Evolutionary conservation across 306 rosid species (phyloP).

Genomic region (Quercus cerris): DNA sequence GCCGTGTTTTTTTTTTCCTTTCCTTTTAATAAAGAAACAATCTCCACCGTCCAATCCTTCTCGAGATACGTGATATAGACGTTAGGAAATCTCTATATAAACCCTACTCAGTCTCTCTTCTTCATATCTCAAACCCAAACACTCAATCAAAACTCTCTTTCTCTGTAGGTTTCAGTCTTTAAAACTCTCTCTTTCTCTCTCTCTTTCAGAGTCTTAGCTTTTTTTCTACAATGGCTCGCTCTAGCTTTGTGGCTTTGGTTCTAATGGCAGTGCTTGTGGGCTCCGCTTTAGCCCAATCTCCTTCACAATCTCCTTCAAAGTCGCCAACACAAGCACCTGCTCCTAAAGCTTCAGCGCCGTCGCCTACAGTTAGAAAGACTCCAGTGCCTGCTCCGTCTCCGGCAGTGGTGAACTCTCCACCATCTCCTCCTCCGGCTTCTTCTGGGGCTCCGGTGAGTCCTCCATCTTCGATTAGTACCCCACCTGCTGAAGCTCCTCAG

Average conservation of each 20-base stretch:
- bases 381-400: slow-evolving; percentile 13
- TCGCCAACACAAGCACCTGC: not conserved
- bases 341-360: not conserved
- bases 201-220: not conserved
- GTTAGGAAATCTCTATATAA: not conserved
- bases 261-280: slow-evolving; percentile 31
- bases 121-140: slow-evolving; percentile 11
- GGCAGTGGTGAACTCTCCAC: slow-evolving; percentile 33
- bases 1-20: not conserved
- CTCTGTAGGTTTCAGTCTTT: not conserved
- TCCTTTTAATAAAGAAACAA: not conserved
- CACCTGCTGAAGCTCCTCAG: slow-evolving; percentile 31
- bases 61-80: not conserved
- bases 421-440: slow-evolving; percentile 25
- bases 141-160: not conserved
- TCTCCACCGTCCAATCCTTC: slow-evolving; percentile 10
- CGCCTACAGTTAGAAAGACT: slow-evolving; percentile 12
- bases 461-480: slow-evolving; percentile 29
- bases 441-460: slow-evolving; percentile 16
- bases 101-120: slow-evolving; percentile 3
- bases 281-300: slow-evolving; percentile 40
- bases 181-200: not conserved
- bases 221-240: slow-evolving; percentile 33
- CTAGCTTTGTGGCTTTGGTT: slow-evolving; percentile 22
- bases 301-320: slow-evolving; percentile 29